Base-by-base conservation (phyloP, 2,329 filamentous ascomycete species). In the Fusarium sp. region DNA sequence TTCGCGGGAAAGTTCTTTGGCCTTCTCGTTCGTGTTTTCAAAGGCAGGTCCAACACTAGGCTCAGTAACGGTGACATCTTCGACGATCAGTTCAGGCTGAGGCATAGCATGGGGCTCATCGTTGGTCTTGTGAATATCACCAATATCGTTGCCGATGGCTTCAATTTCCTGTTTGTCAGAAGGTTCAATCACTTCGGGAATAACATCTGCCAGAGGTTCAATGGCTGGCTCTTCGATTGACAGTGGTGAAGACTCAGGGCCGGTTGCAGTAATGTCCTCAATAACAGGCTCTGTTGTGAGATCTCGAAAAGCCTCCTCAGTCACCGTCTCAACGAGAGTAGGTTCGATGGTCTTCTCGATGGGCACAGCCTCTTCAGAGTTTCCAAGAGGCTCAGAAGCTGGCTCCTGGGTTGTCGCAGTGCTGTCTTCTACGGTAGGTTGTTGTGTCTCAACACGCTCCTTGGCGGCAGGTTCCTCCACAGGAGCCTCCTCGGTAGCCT, bases 111-210 rank as follows among this genome's bases (percentile, higher is more conserved):
- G 38, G 3, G 28, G 31, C 38, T 42, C 52, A 6, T 41, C 23
- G 36, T 7, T 36, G n/a, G 34, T 9, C 28, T 59, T 28, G 4
- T 16, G 16, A 47, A 18, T 36, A 10, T 44, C n/a, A 8, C 4
- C 10, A 18, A n/a, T n/a, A 28, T 26, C 26, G 8, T 52, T 38
- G 23, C 11, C 28, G 12, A 26, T 33, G 37, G 16, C 13, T 57
- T 67, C 44, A 23, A 28, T n/a, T 34, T 31, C 52, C 26, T 16
- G 30, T 36, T 30, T 26, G 15, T 52, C 50, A n/a, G 23, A 52
- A 45, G 62, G 45, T 26, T 46, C 62, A 13, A 40, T 16, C 28
- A 47, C 40, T 57, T 73, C 52, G 13, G 54, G 44, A 23, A 40
- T 18, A 28, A 20, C 10, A 18, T 51, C 50, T 11, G 8, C 4